Evolutionary conservation across 768 basidiomycete species (phyloP), one percentile per base, ranked within the genome.

Genomic region (Mycena alexandri): DNA sequence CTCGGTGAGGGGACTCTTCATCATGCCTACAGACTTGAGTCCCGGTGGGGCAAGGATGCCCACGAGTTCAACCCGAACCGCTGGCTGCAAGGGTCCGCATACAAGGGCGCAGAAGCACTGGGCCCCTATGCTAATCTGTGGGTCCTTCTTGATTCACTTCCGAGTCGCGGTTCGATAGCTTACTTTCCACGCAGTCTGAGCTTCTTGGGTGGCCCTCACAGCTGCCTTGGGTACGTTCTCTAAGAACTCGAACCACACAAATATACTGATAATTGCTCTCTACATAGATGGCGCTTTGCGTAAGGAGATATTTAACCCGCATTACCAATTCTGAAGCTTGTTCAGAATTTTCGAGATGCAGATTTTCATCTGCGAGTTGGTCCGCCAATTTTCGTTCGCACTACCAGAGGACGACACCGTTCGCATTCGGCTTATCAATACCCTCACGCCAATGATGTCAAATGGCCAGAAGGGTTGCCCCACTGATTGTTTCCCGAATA

Each of bases 51-150:
- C 16, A 25, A 17, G 38, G 62, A 68, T 44, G 62, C 62, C 9
- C 38, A 51, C 34, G 16, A 43, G 10, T 68, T 68, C 48, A 64
- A 55, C 9, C 61, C 67, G n/a, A 21, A 8, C 21, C 43, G 67
- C 16, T 63, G 67, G 67, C 48, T 68, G 2, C 48, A 58, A 4
- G 53, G 19, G 5, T 33, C 33, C 13, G 29, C 25, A n/a, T 29
- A 38, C 38, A 38, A 38, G 14, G 38, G 38, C n/a, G n/a, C n/a
- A n/a, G n/a, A n/a, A 1, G 54, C 61, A 9, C 19, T 68, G 17
- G 67, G 67, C 4, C 67, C 67, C 12, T 68, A 68, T 46, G 67
- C 56, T 11, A 68, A 68, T 47, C 56, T 68, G 67, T 68, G 4
- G 1, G 67, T 44, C 3, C 9, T n/a, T 51, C 29, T n/a, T 22